phyloP scores from a whole-genome alignment of 108 stramenopile species.

The Nannochloropsis oceanica region DNA sequence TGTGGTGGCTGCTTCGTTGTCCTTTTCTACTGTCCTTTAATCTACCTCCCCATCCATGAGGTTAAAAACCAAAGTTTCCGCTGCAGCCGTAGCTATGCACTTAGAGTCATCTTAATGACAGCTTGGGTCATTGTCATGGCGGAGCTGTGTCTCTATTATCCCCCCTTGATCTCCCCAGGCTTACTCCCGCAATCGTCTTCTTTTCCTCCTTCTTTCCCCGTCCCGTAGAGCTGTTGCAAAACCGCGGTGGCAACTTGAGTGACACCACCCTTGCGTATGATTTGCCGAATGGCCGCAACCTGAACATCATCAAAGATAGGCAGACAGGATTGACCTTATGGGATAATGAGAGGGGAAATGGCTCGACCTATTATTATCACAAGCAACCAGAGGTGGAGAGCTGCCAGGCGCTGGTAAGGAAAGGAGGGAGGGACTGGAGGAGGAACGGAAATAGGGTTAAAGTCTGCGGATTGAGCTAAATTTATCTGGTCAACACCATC shows the following conservation, averaged over 20 bases:
- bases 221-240: not conserved
- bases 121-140: too few species aligned
- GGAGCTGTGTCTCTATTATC: too few species aligned
- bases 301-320: slow-evolving; percentile 16
- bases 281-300: slow-evolving; percentile 8
- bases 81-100: too few species aligned
- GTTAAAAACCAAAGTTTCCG: too few species aligned
- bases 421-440: not conserved
- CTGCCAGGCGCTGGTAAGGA: not conserved
- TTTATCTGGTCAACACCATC: not conserved
- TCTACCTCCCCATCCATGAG: too few species aligned
- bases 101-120: too few species aligned
- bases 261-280: slow-evolving; percentile 9
- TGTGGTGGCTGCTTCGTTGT: not conserved
- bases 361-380: slow-evolving; percentile 21
- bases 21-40: not conserved
- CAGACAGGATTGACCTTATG: slow-evolving; percentile 18
- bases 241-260: not conserved
- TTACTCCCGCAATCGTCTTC: not conserved
- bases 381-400: not conserved
- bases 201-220: not conserved
- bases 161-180: too few species aligned
- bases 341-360: slow-evolving; percentile 26
- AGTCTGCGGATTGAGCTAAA: not conserved
- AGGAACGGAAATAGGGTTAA: not conserved